Base-by-base conservation (phyloP, 1,284 basidiomycete genomes). In the Trichosporon ovoides region DNA sequence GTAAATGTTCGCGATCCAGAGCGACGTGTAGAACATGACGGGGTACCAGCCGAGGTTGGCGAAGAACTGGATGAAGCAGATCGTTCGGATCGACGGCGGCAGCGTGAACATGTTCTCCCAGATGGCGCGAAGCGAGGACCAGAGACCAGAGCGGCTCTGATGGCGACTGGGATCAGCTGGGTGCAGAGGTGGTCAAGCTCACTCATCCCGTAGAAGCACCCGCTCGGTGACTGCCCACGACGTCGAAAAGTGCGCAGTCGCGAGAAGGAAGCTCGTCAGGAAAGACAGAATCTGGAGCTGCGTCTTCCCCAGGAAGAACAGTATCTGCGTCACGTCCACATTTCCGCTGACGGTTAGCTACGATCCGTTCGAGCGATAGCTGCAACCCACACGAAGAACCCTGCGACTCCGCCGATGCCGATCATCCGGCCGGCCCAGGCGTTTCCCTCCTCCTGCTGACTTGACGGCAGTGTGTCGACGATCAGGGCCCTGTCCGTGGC, bases 341-440 rank as follows among this genome's bases (percentile, higher is more conserved):
- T 87, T 88, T 1, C 89, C 90, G 3, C 78, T 80, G 57, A 3
- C 9, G 1, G 50, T 38, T 20, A 28, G 57, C 38, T 24, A 18
- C 24, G n/a, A n/a, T n/a, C n/a, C n/a, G n/a, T 7, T 43, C 14
- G 14, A 24, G n/a, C 28, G 13, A 7, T 18, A 12, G n/a, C 31
- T 31, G 12, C 13, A 16, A 81, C 88, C 66, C 66, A 91, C 90
- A 89, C 81, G 68, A 89, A 92, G 76, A 92, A 93, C 0, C 91
- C 91, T 4, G 86, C 80, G 1, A 93, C 87, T 60, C 87, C 85
- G 7, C 91, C 91, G 36, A 90, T 70, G 0, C 88, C 88, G 52
- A 87, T 80, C 87, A 97, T 91, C 20, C 89, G 81, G 0, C 91
- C 91, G 1, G 91, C 93, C 94, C 95, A 98, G 0, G 94, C 95